Percentiles rank a stretch among this genome's conserved stretches.
phyloP scores from a whole-genome alignment of 2,329 filamentous ascomycete genomes.

The Aspergillus sergii region DNA sequence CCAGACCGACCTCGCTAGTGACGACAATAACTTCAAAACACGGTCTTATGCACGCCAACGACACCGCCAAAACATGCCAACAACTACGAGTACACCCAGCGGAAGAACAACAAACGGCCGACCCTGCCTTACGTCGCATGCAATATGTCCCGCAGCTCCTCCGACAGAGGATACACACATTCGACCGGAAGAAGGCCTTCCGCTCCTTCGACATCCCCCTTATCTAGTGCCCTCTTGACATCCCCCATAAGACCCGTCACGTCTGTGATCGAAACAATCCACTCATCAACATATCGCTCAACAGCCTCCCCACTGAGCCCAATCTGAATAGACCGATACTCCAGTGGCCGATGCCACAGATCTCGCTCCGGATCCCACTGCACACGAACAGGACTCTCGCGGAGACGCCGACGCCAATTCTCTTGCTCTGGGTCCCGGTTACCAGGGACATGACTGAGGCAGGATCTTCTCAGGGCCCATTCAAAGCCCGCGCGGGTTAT shows the following conservation, averaged over 20 bases:
- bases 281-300: conserved; percentile 52
- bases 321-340: conserved; percentile 63
- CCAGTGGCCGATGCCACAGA: conserved; percentile 48
- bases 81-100: not conserved
- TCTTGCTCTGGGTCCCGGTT: conserved; percentile 14
- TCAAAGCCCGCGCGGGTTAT: conserved; percentile 57
- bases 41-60: too few species aligned
- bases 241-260: conserved; percentile 57
- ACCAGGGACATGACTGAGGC: conserved; percentile 29
- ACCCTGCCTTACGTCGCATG: not conserved
- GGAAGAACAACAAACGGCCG: not conserved
- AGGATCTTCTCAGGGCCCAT: conserved; percentile 44
- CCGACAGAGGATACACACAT: conserved; percentile 15
- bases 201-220: conserved; percentile 37
- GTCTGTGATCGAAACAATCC: conserved; percentile 60
- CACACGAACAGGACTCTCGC: conserved; percentile 49
- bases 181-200: conserved; percentile 15
- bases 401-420: conserved; percentile 25
- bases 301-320: conserved; percentile 56
- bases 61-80: not conserved
- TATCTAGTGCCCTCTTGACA: conserved; percentile 51
- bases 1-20: too few species aligned
- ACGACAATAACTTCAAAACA: too few species aligned
- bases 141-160: conserved; percentile 19
- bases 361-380: conserved; percentile 67